Conservation (phyloP, 2,329 filamentous ascomycete genomes). For the Botryosphaeria agaves region DNA sequence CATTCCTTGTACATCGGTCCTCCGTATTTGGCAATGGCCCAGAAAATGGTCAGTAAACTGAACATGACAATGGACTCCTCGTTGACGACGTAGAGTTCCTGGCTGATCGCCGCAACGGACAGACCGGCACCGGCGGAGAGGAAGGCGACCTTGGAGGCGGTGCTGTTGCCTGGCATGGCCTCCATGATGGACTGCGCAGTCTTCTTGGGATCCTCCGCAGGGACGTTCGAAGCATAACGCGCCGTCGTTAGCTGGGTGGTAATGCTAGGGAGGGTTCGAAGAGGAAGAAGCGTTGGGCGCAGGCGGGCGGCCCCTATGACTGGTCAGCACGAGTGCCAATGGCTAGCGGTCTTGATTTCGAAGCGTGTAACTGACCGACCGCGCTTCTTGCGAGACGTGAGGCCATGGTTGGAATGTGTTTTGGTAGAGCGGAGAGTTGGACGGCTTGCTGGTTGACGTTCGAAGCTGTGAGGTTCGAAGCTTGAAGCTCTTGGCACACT, state of each 20-base stretch:
- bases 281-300: conserved; percentile 55
- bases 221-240: conserved; percentile 60
- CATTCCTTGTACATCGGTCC: conserved; percentile 86
- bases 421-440: conserved; percentile 28
- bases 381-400: conserved; percentile 93
- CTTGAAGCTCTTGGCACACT: no score
- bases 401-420: no score
- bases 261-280: conserved; percentile 60
- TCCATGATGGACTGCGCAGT: conserved; percentile 95
- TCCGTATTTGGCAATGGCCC: conserved; percentile 78
- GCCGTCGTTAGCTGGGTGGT: conserved; percentile 47
- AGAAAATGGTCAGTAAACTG: conserved; percentile 86
- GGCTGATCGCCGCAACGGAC: conserved; percentile 90
- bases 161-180: conserved; percentile 75
- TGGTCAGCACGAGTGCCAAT: conserved; percentile 22
- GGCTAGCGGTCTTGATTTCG: conserved; percentile 11
- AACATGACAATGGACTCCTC: conserved; percentile 94
- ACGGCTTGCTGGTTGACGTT: conserved; percentile 29
- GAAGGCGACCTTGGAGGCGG: conserved; percentile 92
- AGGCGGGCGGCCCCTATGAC: conserved; percentile 70
- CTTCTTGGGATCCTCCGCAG: conserved; percentile 79
- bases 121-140: conserved; percentile 84
- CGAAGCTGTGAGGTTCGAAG: no score
- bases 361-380: conserved; percentile 52
- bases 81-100: conserved; percentile 99